Conservation (phyloP, 2,329 filamentous ascomycete species). For the Cladosporium sp. region DNA sequence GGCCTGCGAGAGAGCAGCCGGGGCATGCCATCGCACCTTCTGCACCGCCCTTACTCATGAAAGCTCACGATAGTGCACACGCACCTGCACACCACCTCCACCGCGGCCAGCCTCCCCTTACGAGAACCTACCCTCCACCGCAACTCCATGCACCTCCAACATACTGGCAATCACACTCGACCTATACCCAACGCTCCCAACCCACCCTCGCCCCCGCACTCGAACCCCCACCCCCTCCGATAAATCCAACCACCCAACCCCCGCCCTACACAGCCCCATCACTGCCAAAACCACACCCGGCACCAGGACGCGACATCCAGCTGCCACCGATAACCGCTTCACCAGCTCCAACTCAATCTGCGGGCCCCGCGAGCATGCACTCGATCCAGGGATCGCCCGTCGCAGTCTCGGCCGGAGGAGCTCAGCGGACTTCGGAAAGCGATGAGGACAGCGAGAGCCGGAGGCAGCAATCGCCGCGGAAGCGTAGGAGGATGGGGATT, state of each 20-base stretch:
- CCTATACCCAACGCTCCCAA: background rate
- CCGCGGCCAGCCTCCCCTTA: constrained; percentile 8
- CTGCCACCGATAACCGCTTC: constrained; percentile 22
- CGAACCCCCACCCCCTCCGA: background rate
- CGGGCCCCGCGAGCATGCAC: constrained; percentile 3
- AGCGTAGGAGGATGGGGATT: constrained; percentile 27
- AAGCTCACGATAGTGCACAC: constrained; percentile 11
- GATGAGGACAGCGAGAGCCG: constrained; percentile 20
- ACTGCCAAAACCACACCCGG: constrained; percentile 5
- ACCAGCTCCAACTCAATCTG: constrained; percentile 1
- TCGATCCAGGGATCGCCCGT: background rate
- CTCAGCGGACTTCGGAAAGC: constrained; percentile 8
- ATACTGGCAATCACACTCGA: background rate
- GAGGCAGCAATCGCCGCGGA: constrained; percentile 17
- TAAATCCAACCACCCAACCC: background rate
- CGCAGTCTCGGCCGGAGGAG: background rate
- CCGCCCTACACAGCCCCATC: background rate
- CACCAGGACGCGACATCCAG: constrained; percentile 15
- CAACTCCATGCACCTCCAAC: background rate
- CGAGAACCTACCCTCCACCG: constrained; percentile 9
- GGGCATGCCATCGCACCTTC: constrained; percentile 17
- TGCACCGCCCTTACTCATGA: constrained; percentile 17
- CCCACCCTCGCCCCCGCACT: background rate
- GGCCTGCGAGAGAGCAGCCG: constrained; percentile 11
- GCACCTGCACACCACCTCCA: constrained; percentile 13